Evolutionary conservation across 208 protist genomes (phyloP).

Genomic region (Polymyxa betae): DNA sequence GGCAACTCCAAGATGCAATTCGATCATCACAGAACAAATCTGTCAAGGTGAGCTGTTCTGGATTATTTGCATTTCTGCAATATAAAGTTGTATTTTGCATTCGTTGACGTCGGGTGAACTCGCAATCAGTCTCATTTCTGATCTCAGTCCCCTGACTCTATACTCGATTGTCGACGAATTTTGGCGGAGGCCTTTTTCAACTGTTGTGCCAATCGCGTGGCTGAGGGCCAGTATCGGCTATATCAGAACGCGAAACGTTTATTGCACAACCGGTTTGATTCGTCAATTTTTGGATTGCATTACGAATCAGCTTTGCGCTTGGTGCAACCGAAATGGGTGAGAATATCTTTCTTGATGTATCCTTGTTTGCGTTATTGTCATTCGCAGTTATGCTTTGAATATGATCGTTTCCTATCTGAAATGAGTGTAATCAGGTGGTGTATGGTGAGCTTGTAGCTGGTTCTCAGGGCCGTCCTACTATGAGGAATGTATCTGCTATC

Average conservation of each 20-base stretch:
- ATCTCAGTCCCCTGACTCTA: too few relatives aligned
- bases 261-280: too few relatives aligned
- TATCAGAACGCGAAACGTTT: not conserved
- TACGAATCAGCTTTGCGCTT: not conserved
- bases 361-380: not conserved
- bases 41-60: too few relatives aligned
- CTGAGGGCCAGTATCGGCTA: not conserved
- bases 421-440: too few relatives aligned
- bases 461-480: not conserved
- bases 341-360: not conserved
- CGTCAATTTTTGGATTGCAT: not conserved
- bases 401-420: too few relatives aligned
- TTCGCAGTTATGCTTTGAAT: too few relatives aligned
- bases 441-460: not conserved
- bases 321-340: not conserved
- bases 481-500: not conserved
- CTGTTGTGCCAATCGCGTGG: not conserved
- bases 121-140: too few relatives aligned
- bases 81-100: too few relatives aligned
- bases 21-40: too few relatives aligned
- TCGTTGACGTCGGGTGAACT: too few relatives aligned
- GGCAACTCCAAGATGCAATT: too few relatives aligned
- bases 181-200: not conserved
- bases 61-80: too few relatives aligned
- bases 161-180: not conserved